Base-by-base conservation (phyloP, 2,329 filamentous ascomycete species). In the Cadophora malorum region DNA sequence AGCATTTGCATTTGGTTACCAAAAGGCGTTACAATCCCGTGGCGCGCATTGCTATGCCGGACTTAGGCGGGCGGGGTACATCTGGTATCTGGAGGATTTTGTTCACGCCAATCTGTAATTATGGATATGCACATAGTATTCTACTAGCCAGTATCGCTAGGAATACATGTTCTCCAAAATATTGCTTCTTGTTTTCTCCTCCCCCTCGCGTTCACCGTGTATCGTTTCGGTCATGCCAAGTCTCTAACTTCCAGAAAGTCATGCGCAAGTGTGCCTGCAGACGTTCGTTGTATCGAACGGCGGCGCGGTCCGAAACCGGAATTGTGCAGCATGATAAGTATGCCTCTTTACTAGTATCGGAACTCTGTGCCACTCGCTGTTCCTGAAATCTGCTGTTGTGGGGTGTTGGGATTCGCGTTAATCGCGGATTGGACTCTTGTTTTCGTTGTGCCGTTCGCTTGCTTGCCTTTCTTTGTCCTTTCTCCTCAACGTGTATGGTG, bases 21-120 rank as follows among this genome's bases (percentile, higher is more conserved):
- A 19, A 35, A 28, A 28, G 61, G 61, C 61, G 61, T 63, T 55
- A 63, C 31, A 53, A 52, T 53, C 61, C 49, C 49, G n/a, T 45
- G 61, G 61, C 31, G 49, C 21, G 49, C 21, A 63, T 55, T 55
- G 28, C 23, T 62, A 21, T 21, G 2, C 9, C 0, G 38, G 38
- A 14, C 10, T 21, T 50, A 21, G 19, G 23, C 28, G 16, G 38
- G 47, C 19, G 35, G 21, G 12, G 35, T 21, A 45, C 35, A 19
- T 45, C 12, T 45, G 56, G 8, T 59, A 47, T 62, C 25, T 47
- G 59, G 21, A 33, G 59, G 45, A 31, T 35, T 3, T 61, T 62
- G 59, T 47, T 60, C 9, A 14, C 6, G 59, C 59, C 23, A 55
- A 49, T 50, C 16, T 63, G 61, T 63, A 53, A n/a, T 53, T 53